Conservation (phyloP, 345 rosid genomes). For the Durio zibethinus region DNA sequence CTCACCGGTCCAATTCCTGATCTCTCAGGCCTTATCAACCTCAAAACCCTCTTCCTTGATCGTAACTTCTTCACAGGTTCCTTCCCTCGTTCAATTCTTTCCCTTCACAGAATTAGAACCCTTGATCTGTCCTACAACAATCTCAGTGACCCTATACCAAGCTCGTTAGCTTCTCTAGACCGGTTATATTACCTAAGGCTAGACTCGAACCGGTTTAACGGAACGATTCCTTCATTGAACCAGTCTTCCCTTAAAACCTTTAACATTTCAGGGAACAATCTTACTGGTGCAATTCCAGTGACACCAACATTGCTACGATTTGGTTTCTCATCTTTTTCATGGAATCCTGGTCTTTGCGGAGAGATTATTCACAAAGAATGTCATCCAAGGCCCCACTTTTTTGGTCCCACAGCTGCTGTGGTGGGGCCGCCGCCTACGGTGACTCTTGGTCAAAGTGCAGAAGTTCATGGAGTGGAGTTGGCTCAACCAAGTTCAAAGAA, state of each 20-base stretch:
- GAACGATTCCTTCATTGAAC: conserved; percentile 65
- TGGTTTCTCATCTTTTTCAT: conserved; percentile 48
- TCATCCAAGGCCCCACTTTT: conserved; percentile 58
- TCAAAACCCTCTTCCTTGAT: conserved; percentile 69
- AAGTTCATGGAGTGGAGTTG: conserved; percentile 41
- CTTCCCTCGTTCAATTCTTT: conserved; percentile 59
- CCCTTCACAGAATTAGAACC: conserved; percentile 57
- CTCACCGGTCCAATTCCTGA: conserved; percentile 78
- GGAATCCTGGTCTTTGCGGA: conserved; percentile 80
- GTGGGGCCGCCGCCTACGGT: conserved; percentile 44
- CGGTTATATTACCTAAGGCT: conserved; percentile 57
- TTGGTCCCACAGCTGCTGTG: conserved; percentile 36
- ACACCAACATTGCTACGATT: conserved; percentile 55
- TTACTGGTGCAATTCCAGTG: conserved; percentile 71
- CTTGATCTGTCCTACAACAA: conserved; percentile 66
- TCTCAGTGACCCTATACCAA: conserved; percentile 59
- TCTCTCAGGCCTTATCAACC: conserved; percentile 59
- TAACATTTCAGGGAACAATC: conserved; percentile 65
- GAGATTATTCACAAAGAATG: conserved; percentile 84
- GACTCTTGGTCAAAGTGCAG: conserved; percentile 45
- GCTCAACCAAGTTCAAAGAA: conserved; percentile 28
- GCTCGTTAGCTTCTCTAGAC: conserved; percentile 36
- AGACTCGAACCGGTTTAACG: conserved; percentile 60
- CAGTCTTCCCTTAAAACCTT: conserved; percentile 65
- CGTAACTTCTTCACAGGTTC: conserved; percentile 65